phyloP scores from a whole-genome alignment of 1,284 basidiomycete genomes.

The Filobasidium uniguttulatum region DNA sequence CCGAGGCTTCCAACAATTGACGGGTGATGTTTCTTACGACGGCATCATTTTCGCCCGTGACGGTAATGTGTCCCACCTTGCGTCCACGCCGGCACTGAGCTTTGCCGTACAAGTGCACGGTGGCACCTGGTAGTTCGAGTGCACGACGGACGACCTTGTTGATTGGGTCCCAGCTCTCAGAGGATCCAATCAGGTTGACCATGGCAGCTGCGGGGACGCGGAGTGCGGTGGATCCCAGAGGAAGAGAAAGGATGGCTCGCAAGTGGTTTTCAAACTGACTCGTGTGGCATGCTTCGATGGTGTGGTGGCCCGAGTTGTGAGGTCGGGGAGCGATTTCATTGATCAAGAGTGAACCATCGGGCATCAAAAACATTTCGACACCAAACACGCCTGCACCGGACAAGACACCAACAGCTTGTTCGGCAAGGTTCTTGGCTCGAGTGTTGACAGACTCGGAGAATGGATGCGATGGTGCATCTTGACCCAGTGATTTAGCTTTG shows the following conservation, averaged over 20 bases:
- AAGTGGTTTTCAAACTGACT: slow-evolving; percentile 98
- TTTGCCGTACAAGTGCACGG: slow-evolving; percentile 89
- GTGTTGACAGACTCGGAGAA: slow-evolving; percentile 37
- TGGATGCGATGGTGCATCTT: too few species aligned
- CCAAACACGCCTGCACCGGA: slow-evolving; percentile 90
- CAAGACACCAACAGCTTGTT: slow-evolving; percentile 66
- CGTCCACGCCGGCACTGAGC: slow-evolving; percentile 72
- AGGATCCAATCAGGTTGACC: slow-evolving; percentile 85
- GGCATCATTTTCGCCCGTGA: slow-evolving; percentile 72
- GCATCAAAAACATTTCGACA: slow-evolving; percentile 93
- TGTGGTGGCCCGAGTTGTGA: slow-evolving; percentile 98
- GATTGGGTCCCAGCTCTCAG: slow-evolving; percentile 47
- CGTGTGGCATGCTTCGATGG: slow-evolving; percentile 93
- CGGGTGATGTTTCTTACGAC: slow-evolving; percentile 57
- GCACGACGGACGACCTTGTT: slow-evolving; percentile 46
- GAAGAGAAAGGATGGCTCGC: slow-evolving; percentile 82
- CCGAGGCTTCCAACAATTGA: slow-evolving; percentile 53
- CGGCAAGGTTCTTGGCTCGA: slow-evolving; percentile 61
- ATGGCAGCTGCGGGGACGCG: slow-evolving; percentile 80
- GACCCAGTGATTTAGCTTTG: slow-evolving; percentile 32
- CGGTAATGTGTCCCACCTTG: slow-evolving; percentile 96
- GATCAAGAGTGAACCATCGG: slow-evolving; percentile 69
- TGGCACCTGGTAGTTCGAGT: slow-evolving; percentile 57
- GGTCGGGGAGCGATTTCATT: slow-evolving; percentile 99
- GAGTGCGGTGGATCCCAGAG: slow-evolving; percentile 75